Base-by-base conservation (phyloP, 108 stramenopile genomes). In the Pseudonitzschia multiseries region DNA sequence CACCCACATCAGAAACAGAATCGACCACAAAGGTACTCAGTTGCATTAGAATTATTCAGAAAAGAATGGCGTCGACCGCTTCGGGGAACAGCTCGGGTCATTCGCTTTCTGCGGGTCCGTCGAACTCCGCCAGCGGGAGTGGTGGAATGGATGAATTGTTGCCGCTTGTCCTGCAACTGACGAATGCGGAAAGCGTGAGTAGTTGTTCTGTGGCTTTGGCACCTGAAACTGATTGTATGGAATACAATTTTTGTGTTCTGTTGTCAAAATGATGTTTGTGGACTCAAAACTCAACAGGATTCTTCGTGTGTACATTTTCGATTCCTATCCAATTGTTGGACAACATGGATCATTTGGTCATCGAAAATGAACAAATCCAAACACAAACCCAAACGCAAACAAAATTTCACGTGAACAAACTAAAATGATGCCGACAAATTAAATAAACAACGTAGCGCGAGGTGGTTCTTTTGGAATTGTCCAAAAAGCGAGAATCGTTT, bases 401-500 rank as follows among this genome's bases (percentile, higher is more conserved):
- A n/a, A n/a, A n/a, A n/a, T n/a, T n/a, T n/a, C n/a, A n/a, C n/a
- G n/a, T n/a, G n/a, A n/a, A n/a, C n/a, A n/a, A n/a, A n/a, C n/a
- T n/a, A n/a, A 36, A 36, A 5, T 36, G 36, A 36, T 5, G 2
- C 36, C 36, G 36, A 5, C 36, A 36, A 36, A n/a, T n/a, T n/a
- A n/a, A n/a, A n/a, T n/a, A n/a, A n/a, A n/a, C n/a, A 36, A 36
- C 36, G 36, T 41, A 97, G 81, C 83, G 99, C 53, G 99, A 98
- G 77, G 83, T 79, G 10, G 99, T 96, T 9, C 76, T 99, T 12
- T 77, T 99, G 60, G 97, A 99, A 84, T 82, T 99, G 26, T 98
- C 97, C 73, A 99, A 99, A 78, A 97, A 97, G 73, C 85, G 99
- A 21, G 99, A 99, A 80, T 78, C 81, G 24, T 99, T 96, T 81